Evolutionary conservation across 2,329 filamentous ascomycete genomes (phyloP).

Genomic region (Falciphora oryzae): DNA sequence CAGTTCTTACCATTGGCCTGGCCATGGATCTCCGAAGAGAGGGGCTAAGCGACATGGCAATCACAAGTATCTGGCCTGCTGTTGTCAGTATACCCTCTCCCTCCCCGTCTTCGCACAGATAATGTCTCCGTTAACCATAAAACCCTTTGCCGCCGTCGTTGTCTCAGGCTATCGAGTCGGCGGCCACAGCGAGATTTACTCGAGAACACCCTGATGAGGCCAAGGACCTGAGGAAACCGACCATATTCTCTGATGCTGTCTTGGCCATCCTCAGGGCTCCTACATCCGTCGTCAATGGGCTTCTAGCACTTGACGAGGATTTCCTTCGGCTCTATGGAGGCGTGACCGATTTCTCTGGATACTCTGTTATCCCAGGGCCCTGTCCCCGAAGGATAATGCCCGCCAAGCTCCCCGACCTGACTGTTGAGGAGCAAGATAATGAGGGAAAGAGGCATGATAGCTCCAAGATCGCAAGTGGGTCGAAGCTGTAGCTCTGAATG

Average conservation of each 20-base stretch:
- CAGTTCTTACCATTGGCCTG: slow-evolving; percentile 71
- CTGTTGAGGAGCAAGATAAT: slow-evolving; percentile 72
- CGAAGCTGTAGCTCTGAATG: slow-evolving; percentile 8
- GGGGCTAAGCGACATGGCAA: slow-evolving; percentile 61
- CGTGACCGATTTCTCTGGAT: slow-evolving; percentile 66
- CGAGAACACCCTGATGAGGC: slow-evolving; percentile 37
- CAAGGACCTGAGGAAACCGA: slow-evolving; percentile 60
- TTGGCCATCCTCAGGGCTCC: slow-evolving; percentile 63
- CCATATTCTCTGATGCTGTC: slow-evolving; percentile 76
- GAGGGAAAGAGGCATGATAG: slow-evolving; percentile 71
- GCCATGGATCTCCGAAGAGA: slow-evolving; percentile 75
- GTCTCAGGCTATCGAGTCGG: slow-evolving; percentile 60
- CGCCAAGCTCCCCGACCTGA: slow-evolving; percentile 58
- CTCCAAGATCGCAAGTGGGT: slow-evolving; percentile 23
- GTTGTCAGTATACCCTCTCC: slow-evolving; percentile 41
- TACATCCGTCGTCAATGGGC: slow-evolving; percentile 59
- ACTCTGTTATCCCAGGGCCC: slow-evolving; percentile 60
- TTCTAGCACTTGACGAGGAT: slow-evolving; percentile 72
- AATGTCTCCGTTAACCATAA: neutral
- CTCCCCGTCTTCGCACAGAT: slow-evolving; percentile 5
- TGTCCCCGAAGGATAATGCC: slow-evolving; percentile 76
- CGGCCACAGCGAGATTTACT: slow-evolving; percentile 57
- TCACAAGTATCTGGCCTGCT: slow-evolving; percentile 80
- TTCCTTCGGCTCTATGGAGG: slow-evolving; percentile 62
- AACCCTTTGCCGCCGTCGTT: neutral